Percentiles rank a stretch among this genome's conserved stretches.
Conservation (phyloP, 2,329 filamentous ascomycete genomes). For the Penicillium vulpinum region DNA sequence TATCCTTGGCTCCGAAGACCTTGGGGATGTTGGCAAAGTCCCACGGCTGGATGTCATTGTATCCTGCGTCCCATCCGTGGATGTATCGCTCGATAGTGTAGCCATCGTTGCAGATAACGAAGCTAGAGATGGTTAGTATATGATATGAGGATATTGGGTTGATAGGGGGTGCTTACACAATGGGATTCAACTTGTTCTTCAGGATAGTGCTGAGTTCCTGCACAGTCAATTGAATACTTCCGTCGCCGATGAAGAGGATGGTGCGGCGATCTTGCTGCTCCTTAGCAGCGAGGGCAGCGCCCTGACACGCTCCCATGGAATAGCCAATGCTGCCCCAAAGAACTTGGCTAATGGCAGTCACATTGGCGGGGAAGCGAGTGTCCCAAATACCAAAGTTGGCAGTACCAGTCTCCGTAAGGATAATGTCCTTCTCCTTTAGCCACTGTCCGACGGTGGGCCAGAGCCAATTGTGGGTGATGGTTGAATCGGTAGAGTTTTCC, state of each 20-base stretch:
- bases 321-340: slow-evolving; percentile 71
- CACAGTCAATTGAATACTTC: slow-evolving; percentile 78
- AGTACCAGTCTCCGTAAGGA: slow-evolving; percentile 86
- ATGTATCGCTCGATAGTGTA: slow-evolving; percentile 89
- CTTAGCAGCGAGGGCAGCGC: slow-evolving; percentile 72
- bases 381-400: slow-evolving; percentile 87
- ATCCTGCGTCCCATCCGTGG: slow-evolving; percentile 74
- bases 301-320: slow-evolving; percentile 62
- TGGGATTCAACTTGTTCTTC: slow-evolving; percentile 69
- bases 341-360: slow-evolving; percentile 78
- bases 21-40: slow-evolving; percentile 67
- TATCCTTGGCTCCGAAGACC: slow-evolving; percentile 64
- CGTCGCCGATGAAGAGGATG: slow-evolving; percentile 86
- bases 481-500: slow-evolving; percentile 32
- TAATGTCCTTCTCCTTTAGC: slow-evolving; percentile 69
- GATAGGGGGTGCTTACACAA: slow-evolving; percentile 60
- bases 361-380: slow-evolving; percentile 72
- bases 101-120: slow-evolving; percentile 83
- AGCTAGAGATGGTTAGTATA: slow-evolving; percentile 48
- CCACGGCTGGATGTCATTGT: slow-evolving; percentile 82
- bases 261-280: slow-evolving; percentile 66
- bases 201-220: slow-evolving; percentile 87
- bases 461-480: slow-evolving; percentile 58
- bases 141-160: no score
- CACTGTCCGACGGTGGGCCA: slow-evolving; percentile 76